These are phyloP conservation scores for Solanum rostratum DNA, from an alignment of 257 asterid species.

Conservation along the genomic window DNA sequence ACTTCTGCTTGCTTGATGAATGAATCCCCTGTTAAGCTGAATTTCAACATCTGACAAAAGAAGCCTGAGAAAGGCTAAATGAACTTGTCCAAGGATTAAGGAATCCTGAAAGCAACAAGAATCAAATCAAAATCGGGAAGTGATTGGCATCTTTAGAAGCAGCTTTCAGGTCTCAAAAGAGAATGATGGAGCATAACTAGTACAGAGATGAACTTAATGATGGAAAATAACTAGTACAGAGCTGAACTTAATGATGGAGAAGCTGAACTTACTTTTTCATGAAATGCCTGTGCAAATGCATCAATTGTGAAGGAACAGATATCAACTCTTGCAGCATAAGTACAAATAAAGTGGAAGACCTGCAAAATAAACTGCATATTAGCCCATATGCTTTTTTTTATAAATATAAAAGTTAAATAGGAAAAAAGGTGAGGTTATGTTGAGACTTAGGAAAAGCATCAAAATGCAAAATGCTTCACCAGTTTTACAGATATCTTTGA, in stretches of 20 bases:
- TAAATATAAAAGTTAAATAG: neutral
- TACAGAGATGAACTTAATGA: too few species aligned
- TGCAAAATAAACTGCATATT: slow-evolving; percentile 17
- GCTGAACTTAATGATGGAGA: neutral
- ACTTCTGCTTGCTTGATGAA: slow-evolving; percentile 59
- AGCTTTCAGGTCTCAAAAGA: neutral
- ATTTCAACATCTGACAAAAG: slow-evolving; percentile 58
- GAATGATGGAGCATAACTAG: neutral
- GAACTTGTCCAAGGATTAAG: slow-evolving; percentile 82
- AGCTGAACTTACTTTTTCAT: slow-evolving; percentile 58
- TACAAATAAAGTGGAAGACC: slow-evolving; percentile 80
- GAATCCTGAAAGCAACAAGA: slow-evolving; percentile 52
- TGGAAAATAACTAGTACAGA: too few species aligned
- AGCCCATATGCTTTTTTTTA: neutral
- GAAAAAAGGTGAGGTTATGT: neutral
- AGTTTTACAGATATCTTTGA: neutral
- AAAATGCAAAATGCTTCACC: neutral
- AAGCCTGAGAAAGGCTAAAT: slow-evolving; percentile 64
- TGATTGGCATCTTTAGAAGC: neutral
- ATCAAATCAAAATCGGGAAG: slow-evolving; percentile 4
- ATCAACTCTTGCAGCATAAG: slow-evolving; percentile 54
- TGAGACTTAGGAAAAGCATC: neutral
- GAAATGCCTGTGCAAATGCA: slow-evolving; percentile 74
- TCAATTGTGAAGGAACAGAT: slow-evolving; percentile 62
- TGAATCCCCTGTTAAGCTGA: slow-evolving; percentile 47